These are phyloP conservation scores for Cladosporium sp. DNA, from an alignment of 2,329 filamentous ascomycete genomes.

Conservation along the genomic window DNA sequence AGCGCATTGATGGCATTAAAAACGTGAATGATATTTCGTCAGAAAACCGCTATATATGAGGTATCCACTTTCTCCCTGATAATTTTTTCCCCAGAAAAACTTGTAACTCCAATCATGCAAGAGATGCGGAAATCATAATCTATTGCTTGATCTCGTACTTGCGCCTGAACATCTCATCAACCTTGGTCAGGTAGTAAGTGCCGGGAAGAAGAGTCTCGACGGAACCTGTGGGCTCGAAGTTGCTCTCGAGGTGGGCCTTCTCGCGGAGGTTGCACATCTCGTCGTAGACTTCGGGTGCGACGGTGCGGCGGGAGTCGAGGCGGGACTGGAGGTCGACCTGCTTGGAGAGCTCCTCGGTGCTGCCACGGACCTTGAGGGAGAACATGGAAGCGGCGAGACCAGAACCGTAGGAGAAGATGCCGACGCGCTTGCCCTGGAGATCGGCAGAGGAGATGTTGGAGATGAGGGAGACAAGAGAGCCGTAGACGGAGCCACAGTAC, in stretches of 20 bases:
- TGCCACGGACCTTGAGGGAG: conserved; percentile 51
- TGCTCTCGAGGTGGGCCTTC: conserved; percentile 54
- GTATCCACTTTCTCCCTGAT: conserved; percentile 9
- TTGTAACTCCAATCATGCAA: conserved; percentile 10
- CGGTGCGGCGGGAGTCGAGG: conserved; percentile 48
- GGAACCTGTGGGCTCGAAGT: conserved; percentile 50
- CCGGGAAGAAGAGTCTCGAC: conserved; percentile 49
- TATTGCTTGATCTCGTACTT: conserved; percentile 54
- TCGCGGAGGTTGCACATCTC: conserved; percentile 57
- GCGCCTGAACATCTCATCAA: conserved; percentile 56
- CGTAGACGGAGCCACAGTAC: conserved; percentile 57
- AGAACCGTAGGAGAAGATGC: conserved; percentile 56
- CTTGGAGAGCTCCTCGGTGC: conserved; percentile 49
- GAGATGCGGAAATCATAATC: conserved; percentile 15
- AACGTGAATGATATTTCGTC: conserved; percentile 6
- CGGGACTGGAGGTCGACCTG: conserved; percentile 52
- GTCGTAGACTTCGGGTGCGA: conserved; percentile 53
- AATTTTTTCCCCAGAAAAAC: background rate
- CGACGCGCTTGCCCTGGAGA: conserved; percentile 54
- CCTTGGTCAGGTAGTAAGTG: conserved; percentile 54
- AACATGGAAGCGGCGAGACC: conserved; percentile 56
- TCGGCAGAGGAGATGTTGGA: conserved; percentile 49
- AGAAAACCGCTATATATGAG: conserved; percentile 12
- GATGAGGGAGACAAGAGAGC: conserved; percentile 51
- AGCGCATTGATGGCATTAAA: background rate